These are phyloP conservation scores for Wickerhamomyces rabaulensis DNA, from an alignment of 805 yeast genomes.

Conservation along the genomic window DNA sequence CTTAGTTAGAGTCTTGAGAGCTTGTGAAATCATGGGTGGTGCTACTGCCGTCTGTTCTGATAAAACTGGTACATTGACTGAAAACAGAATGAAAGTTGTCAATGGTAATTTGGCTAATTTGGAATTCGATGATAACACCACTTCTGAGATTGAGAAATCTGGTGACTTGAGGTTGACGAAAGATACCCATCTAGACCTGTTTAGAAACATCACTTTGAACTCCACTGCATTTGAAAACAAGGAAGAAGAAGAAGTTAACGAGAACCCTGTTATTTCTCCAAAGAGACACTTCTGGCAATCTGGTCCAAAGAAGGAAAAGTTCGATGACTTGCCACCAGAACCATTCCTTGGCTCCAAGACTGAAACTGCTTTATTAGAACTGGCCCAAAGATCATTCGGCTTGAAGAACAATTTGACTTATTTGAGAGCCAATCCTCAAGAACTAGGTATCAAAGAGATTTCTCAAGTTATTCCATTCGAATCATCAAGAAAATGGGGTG, in stretches of 20 bases:
- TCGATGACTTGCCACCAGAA: slow-evolving; percentile 30
- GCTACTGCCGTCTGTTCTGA: slow-evolving; percentile 97
- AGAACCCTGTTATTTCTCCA: slow-evolving; percentile 24
- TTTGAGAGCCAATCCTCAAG: slow-evolving; percentile 32
- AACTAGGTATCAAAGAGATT: slow-evolving; percentile 33
- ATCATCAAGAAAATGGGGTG: slow-evolving; percentile 90
- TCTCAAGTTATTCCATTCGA: slow-evolving; percentile 86
- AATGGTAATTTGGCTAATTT: slow-evolving; percentile 60
- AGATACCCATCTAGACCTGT: slow-evolving; percentile 20
- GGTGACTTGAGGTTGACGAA: slow-evolving; percentile 10
- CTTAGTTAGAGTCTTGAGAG: slow-evolving; percentile 85
- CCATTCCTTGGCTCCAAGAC: slow-evolving; percentile 89
- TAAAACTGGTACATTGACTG: slow-evolving; percentile 95
- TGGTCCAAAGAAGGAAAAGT: slow-evolving; percentile 6
- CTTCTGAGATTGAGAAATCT: slow-evolving; percentile 12
- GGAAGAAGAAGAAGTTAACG: slow-evolving; percentile 15
- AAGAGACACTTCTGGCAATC: slow-evolving; percentile 16
- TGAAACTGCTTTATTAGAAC: slow-evolving; percentile 76
- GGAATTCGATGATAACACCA: slow-evolving; percentile 46
- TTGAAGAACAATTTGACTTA: slow-evolving; percentile 41
- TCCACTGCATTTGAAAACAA: slow-evolving; percentile 86
- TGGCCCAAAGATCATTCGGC: slow-evolving; percentile 56
- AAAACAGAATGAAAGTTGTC: slow-evolving; percentile 88
- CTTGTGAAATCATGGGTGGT: slow-evolving; percentile 99
- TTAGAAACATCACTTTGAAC: slow-evolving; percentile 66